These are phyloP conservation scores for Colletotrichum gloeosporioides DNA, from an alignment of 2,329 filamentous ascomycete species.

Conservation along the genomic window DNA sequence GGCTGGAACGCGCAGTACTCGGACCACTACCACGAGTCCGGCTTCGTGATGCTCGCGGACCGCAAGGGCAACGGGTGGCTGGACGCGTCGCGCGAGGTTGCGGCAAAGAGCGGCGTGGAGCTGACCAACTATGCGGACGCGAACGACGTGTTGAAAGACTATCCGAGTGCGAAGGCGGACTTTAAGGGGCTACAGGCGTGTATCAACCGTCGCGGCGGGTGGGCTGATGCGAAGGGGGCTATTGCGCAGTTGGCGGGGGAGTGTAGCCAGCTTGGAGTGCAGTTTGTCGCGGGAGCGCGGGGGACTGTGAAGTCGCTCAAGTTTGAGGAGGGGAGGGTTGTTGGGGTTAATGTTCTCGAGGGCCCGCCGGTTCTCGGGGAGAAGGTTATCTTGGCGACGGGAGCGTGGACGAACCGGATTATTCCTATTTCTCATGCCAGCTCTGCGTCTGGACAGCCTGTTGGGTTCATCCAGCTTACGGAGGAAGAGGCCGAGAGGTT, in stretches of 20 bases:
- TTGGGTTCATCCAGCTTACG: slow-evolving; percentile 69
- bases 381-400: slow-evolving; percentile 67
- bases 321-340: slow-evolving; percentile 20
- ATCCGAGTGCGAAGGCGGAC: slow-evolving; percentile 1
- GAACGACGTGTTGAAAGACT: neutral
- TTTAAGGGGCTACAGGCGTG: slow-evolving; percentile 9
- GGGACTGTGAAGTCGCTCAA: slow-evolving; percentile 31
- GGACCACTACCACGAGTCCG: slow-evolving; percentile 34
- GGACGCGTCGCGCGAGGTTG: slow-evolving; percentile 23
- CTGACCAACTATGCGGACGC: slow-evolving; percentile 33
- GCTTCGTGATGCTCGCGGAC: slow-evolving; percentile 35
- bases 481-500: slow-evolving; percentile 60
- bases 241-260: slow-evolving; percentile 29
- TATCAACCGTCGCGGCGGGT: slow-evolving; percentile 33
- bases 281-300: slow-evolving; percentile 33
- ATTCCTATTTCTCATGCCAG: slow-evolving; percentile 67
- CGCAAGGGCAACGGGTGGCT: slow-evolving; percentile 22
- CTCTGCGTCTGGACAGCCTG: slow-evolving; percentile 67
- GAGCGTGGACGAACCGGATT: slow-evolving; percentile 65
- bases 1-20: slow-evolving; percentile 32
- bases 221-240: slow-evolving; percentile 34
- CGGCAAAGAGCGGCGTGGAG: neutral
- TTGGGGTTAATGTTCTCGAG: slow-evolving; percentile 28
- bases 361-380: slow-evolving; percentile 45
- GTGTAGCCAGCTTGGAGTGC: slow-evolving; percentile 33